Base-by-base conservation (phyloP, 2,329 filamentous ascomycete species). In the Epichloe amarillans region DNA sequence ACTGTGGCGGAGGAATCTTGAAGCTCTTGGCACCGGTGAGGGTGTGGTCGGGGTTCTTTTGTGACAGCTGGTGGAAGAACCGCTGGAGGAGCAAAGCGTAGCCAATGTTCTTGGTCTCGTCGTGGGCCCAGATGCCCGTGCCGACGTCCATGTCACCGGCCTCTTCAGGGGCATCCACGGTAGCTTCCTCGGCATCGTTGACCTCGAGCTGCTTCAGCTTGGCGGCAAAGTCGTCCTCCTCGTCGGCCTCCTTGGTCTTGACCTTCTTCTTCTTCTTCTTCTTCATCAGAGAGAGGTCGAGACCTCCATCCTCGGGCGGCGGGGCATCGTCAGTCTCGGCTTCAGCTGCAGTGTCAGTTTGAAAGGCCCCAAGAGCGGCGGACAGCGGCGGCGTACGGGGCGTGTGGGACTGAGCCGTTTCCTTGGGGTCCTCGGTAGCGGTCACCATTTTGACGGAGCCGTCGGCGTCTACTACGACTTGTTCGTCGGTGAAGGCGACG, bases 1-100 rank as follows among this genome's bases (percentile, higher is more conserved):
- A 97, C 76, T 98, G 93, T 47, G 93, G 93, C 93, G 93, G 93
- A 49, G 93, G 93, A 61, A 98, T 98, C 82, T 97, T 97, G 82
- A 97, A 98, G 71, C 86, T 94, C 78, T 89, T 93, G 64, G 83
- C 82, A 58, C 88, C 88, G 67, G 83, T 87, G 56, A 87, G 85
- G 57, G 91, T 84, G 64, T 97, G 85, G 68, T 98, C 93, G 61
- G 93, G 93, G 76, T 98, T 95, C 77, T 94, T 90, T 71, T 91
- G 87, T 70, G 93, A 83, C 56, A 98, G 82, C 59, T 95, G 85
- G 65, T 81, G 84, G 80, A 96, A 98, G 79, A 98, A 98, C 60
- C 93, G 88, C 64, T 77, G 79, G 58, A 97, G 83, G 47, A 98
- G 82, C 56, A 89, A 78, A 63, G 82, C 79, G 78, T 96, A 98